Base-by-base conservation (phyloP, 2,329 filamentous ascomycete species). In the Lachnellula suecica region DNA sequence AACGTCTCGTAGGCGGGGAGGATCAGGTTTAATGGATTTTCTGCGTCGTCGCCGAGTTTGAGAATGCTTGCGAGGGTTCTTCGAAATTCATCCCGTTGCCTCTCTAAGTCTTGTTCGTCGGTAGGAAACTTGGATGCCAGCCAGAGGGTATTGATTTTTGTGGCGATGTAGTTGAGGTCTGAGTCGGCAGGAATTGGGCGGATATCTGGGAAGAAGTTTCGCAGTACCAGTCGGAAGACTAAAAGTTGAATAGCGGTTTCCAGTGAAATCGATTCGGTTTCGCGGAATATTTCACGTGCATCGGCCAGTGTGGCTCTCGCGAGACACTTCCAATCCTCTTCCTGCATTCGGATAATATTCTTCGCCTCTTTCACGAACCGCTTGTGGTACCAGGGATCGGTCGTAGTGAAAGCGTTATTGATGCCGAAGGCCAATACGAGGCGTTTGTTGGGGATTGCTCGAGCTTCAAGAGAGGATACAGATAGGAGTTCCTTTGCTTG, bases 341-440 rank as follows among this genome's bases (percentile, higher is more conserved):
- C 34, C 9, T 15, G 22, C 37, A 41, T 49, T 8, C 42, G 19
- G 11, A 52, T 45, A 40, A 29, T 11, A 4, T 40, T 35, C 29
- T 46, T 40, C 3, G 42, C 40, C 24, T 47, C 9, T 5, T 35
- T 37, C 10, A 51, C 24, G 40, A 51, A 54, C 11, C 20, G 10
- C 43, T 38, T 20, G 35, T 57, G 44, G 15, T 43, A 37, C 2
- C 13, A 8, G 10, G 15, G 9, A 25, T 53, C 22, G 3, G 29
- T 46, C 3, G 59, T 59, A 3, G 57, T 61, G 23, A 61, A 59
- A 2, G 57, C 51, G 31, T 61, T 59, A 2, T 54, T 35, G 8
- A 59, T 59, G 2, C 53, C 49, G 24, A 61, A 61, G 3, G 43
- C 48, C 4, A 8, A 25, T 2, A 51, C 37, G 4, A 59, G 48